Evolutionary conservation across 2,329 filamentous ascomycete species (phyloP), one percentile per base, ranked within the genome.

Genomic region (Diaporthe longicolla): DNA sequence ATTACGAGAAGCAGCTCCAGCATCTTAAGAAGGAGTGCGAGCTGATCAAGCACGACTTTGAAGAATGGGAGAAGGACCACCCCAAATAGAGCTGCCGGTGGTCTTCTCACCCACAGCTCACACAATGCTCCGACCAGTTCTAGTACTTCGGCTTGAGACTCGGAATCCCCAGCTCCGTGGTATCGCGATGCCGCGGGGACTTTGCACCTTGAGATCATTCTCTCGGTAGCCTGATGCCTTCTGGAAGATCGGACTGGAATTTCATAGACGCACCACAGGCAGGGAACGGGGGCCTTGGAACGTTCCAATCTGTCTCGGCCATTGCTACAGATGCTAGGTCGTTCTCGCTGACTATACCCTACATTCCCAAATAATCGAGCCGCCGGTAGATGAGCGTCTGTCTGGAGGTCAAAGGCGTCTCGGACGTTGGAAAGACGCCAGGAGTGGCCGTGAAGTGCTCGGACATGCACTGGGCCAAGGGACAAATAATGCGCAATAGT

Each of bases 1-100:
- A 95, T 80, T 96, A 95, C 82, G 93, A 95, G 81, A 93, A 92
- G 81, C 94, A 96, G 84, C 87, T 97, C 45, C 87, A 89, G 80
- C 93, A 95, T 81, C 86, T 97, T 76, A 93, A 92, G 83, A 92
- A 92, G 81, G 92, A 95, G 81, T 86, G 92, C 19, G 92, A 93
- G 80, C 87, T 89, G 68, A 86, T 92, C 77, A 89, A 89, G 78
- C 85, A 87, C 55, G 89, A 91, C 75, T 90, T 87, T 74, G 84
- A 86, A 17, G 84, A 87, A 35, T 91, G 89, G 88, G 87, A 89
- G 77, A 86, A 85, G 79, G 87, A 86, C 76, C 84, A 85, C 70
- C 76, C 82, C 21, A 70, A 57, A 70, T 68, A 61, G 17, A 43
- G 29, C 45, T 21, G 32, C 15, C 4, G 9, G 45, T 32, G 45